These are phyloP conservation scores for Berkeleyomyces basicola DNA, from an alignment of 2,329 filamentous ascomycete genomes.

Conservation along the genomic window DNA sequence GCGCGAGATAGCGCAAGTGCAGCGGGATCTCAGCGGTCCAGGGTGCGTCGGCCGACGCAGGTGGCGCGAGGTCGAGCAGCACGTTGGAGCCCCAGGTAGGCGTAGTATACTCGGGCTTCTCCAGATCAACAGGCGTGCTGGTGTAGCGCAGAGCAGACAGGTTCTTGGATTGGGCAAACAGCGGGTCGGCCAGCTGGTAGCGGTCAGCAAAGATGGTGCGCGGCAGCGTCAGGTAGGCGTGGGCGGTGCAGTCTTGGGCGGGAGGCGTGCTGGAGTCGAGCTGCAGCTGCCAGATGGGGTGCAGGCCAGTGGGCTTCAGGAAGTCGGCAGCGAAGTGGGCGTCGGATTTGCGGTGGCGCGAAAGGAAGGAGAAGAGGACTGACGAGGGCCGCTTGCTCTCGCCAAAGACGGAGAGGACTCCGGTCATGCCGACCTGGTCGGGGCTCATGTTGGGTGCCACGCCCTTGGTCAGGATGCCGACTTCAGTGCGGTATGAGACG, in stretches of 20 bases:
- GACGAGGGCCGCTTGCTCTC: conserved; percentile 55
- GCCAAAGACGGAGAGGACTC: conserved; percentile 62
- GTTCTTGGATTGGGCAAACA: conserved; percentile 71
- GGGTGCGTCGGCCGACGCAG: conserved; percentile 23
- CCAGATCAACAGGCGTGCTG: conserved; percentile 67
- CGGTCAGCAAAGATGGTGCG: conserved; percentile 69
- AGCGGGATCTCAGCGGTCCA: conserved; percentile 62
- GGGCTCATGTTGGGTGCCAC: conserved; percentile 40
- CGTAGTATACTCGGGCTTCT: conserved; percentile 72
- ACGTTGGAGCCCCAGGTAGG: conserved; percentile 62
- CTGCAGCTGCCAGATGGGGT: conserved; percentile 59
- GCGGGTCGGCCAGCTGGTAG: conserved; percentile 61
- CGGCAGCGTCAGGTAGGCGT: conserved; percentile 72
- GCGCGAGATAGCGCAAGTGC: conserved; percentile 68
- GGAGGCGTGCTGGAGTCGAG: conserved; percentile 38
- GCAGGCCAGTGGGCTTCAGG: conserved; percentile 58
- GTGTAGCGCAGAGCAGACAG: conserved; percentile 51
- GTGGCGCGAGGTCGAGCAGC: conserved; percentile 54
- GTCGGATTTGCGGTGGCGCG: conserved; percentile 50
- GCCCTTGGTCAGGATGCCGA: conserved; percentile 60
- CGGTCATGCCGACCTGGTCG: conserved; percentile 63
- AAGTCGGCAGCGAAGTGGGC: conserved; percentile 47
- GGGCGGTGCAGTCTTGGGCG: conserved; percentile 43
- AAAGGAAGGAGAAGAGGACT: conserved; percentile 69
- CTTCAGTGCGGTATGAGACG: conserved; percentile 46